Base-by-base conservation (phyloP, 1,284 basidiomycete genomes). In the Microstroma glucosiphilum region DNA sequence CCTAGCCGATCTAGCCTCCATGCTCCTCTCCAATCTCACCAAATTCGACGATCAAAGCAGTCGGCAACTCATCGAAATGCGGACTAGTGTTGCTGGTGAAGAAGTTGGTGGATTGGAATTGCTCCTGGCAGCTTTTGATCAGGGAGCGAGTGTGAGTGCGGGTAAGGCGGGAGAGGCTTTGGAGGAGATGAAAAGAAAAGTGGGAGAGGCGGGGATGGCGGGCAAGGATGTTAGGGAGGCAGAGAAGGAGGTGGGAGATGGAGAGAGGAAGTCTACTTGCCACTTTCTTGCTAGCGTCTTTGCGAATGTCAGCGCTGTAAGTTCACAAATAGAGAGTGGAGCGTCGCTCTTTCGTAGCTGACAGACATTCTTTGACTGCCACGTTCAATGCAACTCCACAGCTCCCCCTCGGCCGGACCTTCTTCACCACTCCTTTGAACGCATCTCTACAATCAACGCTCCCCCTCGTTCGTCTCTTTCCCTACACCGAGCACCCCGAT, bases 1-100 rank as follows among this genome's bases (percentile, higher is more conserved):
- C 59, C 86, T 96, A 19, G 91, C 92, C 40, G 94, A 97, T 81
- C 85, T 97, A 11, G 92, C 92, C 0, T 87, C 91, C 40, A 98
- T 99, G 96, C 84, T 98, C 0, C 84, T 98, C 6, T 96, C 93
- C 19, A 99, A 99, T 80, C 83, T 97, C 51, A 91, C 92, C 15
- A 86, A 90, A 13, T 87, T 90, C 59, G 84, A 90, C 4, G 82
- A 84, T 0, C 85, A 89, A 57, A 88, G 89, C 66, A 82, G 86
- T 2, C 80, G 83, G 1, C 81, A 96, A 11, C 82, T 93, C 2
- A 82, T 83, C 69, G 13, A 66, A 66, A 30, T 62, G 64, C 51
- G 69, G 69, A 37, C 30, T 9, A 37, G 30, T 9, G 9, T 56
- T 75, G 6, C 59, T 56, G 42, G 69, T 65, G 21, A 57, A 69